These are phyloP conservation scores for Blastobotrys petasosporus DNA, from an alignment of 1,139 yeast genomes.

Conservation along the genomic window DNA sequence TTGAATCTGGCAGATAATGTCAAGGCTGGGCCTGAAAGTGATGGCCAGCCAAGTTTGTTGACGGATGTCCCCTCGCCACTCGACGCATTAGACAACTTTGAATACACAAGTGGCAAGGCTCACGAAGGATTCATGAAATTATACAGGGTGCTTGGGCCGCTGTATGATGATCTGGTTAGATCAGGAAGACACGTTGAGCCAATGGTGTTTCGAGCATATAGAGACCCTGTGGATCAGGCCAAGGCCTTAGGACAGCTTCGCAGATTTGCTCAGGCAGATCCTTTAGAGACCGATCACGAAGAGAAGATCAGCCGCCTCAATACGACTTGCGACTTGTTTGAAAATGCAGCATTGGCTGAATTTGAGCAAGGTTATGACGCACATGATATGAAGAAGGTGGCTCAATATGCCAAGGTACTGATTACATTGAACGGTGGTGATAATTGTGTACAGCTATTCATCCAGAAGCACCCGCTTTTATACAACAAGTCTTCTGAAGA, in stretches of 20 bases:
- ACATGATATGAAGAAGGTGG: constrained; percentile 42
- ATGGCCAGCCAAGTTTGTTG: constrained; percentile 22
- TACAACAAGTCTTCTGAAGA: constrained; percentile 27
- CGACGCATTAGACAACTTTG: constrained; percentile 20
- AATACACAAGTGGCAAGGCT: constrained; percentile 19
- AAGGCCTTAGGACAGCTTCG: constrained; percentile 25
- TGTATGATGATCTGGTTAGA: constrained; percentile 26
- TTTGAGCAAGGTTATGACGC: constrained; percentile 53
- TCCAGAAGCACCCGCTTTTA: constrained; percentile 40
- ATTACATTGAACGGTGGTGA: constrained; percentile 38
- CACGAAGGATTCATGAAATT: constrained; percentile 20
- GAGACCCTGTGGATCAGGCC: constrained; percentile 30
- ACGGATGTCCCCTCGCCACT: constrained; percentile 12
- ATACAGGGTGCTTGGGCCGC: constrained; percentile 23
- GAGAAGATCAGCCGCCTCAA: constrained; percentile 44
- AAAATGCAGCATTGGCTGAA: constrained; percentile 65
- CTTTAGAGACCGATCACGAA: constrained; percentile 34
- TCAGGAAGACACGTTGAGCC: constrained; percentile 22
- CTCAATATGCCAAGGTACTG: constrained; percentile 34
- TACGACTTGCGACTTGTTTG: constrained; percentile 63
- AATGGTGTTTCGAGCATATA: constrained; percentile 22
- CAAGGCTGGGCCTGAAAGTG: constrained; percentile 21
- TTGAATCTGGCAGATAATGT: constrained; percentile 37
- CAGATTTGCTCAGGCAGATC: constrained; percentile 38
- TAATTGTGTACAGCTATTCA: constrained; percentile 43